Base-by-base conservation (phyloP, 345 rosid genomes). In the Salix caprea region DNA sequence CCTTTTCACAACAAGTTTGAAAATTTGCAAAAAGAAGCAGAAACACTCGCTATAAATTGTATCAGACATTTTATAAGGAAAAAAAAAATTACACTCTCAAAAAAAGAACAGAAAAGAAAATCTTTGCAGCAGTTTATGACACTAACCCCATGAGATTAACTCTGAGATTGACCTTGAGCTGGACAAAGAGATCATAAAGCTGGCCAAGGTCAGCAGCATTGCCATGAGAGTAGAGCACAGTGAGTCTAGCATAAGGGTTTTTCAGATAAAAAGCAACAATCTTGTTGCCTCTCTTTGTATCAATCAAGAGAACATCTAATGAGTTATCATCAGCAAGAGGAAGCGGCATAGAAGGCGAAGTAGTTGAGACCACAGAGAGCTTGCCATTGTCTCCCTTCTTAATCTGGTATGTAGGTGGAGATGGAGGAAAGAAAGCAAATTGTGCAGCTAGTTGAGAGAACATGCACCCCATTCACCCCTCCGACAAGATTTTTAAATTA, bases 171-270 rank as follows among this genome's bases (percentile, higher is more conserved):
- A 94, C 88, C 90, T 92, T 92, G 80, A 96, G 97, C 88, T 94
- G 99, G 26, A 92, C 90, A 46, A 96, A 96, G 89, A 96, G 97
- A 84, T 94, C 98, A 67, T 94, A 92, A 79, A 96, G 97, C 85
- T 96, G 99, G 65, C 98, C 99, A 78, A 96, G 91, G 88, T 96
- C 99, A 64, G 99, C 97, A 19, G 99, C 99, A 85, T 96, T 96
- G 65, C 99, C 98, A 82, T 94, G 99, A 9, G 99, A 96, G 79
- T 96, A 96, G 1, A 96, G 89, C 77, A 96, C 81, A 61, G 99
- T 96, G 80, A 96, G 98, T 72, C 96, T 88, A 15, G 99, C 98
- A 82, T 84, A 88, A 0, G 98, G 95, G 85, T 90, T 96, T 80
- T 65, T 92, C 36, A 96, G 74, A 82, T 91, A 96, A 74, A 96